Evolutionary conservation across 2,329 filamentous ascomycete genomes (phyloP).

Genomic region (Aspergillus viridinutans): DNA sequence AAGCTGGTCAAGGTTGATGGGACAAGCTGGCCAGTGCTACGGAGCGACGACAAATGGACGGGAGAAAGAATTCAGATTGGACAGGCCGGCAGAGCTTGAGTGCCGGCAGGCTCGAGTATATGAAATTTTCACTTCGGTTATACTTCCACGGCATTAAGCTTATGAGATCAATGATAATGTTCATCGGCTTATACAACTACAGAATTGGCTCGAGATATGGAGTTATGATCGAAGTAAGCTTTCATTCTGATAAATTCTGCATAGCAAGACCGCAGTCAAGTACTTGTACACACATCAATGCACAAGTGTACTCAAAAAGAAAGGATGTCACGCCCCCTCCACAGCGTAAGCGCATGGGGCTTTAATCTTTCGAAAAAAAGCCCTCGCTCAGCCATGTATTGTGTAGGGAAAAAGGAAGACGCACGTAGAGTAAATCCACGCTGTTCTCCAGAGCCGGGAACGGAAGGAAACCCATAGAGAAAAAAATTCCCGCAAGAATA

Average conservation of each 20-base stretch:
- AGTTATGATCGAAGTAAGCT: background rate
- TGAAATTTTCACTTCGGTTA: background rate
- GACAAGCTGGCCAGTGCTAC: conserved; percentile 77
- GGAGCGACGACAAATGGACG: conserved; percentile 68
- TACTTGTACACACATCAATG: conserved; percentile 4
- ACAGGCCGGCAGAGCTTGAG: conserved; percentile 64
- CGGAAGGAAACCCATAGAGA: conserved; percentile 46
- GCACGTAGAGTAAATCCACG: conserved; percentile 14
- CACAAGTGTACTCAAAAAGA: conserved; percentile 11
- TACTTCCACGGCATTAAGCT: background rate
- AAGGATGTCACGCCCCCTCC: conserved; percentile 45
- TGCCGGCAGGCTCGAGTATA: too few species aligned
- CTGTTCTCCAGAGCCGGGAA: conserved; percentile 47
- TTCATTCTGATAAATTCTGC: background rate
- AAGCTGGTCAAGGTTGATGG: conserved; percentile 69
- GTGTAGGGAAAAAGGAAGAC: conserved; percentile 43
- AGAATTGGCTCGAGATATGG: background rate
- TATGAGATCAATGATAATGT: background rate
- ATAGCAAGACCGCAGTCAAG: background rate
- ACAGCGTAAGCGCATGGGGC: conserved; percentile 44
- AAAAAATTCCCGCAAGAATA: conserved; percentile 41
- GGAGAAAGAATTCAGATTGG: conserved; percentile 89
- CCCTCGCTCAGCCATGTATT: conserved; percentile 44
- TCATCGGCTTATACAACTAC: background rate
- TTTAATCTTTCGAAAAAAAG: conserved; percentile 31